Evolutionary conservation across 371 early-diverging fungal genomes (phyloP), one percentile per base, ranked within the genome.

Genomic region (Mucor lusitanicus): DNA sequence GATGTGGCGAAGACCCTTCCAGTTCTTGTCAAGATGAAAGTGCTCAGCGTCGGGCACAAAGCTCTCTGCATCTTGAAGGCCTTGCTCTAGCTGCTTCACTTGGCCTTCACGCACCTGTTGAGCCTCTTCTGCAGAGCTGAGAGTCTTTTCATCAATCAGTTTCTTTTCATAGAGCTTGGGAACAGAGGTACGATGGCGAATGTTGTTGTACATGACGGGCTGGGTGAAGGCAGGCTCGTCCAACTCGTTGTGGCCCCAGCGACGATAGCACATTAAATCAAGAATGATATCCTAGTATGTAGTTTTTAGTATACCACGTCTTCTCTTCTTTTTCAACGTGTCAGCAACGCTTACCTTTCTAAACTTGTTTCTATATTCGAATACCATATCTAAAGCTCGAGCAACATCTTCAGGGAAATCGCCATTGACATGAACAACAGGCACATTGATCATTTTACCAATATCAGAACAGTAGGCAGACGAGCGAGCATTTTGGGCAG

Each of bases 161-260:
- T 90, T 85, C 56, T 90, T 82, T 73, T 94, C 94, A 70, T 97
- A 98, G 35, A 87, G 66, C 50, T 83, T 83, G 27, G 97, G 94
- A 4, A 97, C 94, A 33, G 92, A 91, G 39, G 87, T 87, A 54
- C 95, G 91, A 0, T 85, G 77, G 25, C 95, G 87, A 64, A 98
- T 98, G 61, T 87, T 92, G 64, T 90, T 87, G 86, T 98, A 98
- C 99, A 98, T 98, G 54, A 85, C 66, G 0, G 99, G 99, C 72
- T 98, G 99, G 0, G 99, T 98, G 74, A 95, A 98, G 23, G 94
- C 93, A 35, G 99, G 99, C 78, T 98, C 97, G 72, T 98, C 99
- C 11, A 97, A 79, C 77, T 98, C 99, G 69, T 98, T 98, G 80
- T 98, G 99, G 3, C 99, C 99, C 95, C 93, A 91, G 28, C 96